A percentile compares a stretch with the other conserved stretches of the same genome.
phyloP scores from a whole-genome alignment of 352 stramenopile genomes.

The Aphanomyces stellatus region DNA sequence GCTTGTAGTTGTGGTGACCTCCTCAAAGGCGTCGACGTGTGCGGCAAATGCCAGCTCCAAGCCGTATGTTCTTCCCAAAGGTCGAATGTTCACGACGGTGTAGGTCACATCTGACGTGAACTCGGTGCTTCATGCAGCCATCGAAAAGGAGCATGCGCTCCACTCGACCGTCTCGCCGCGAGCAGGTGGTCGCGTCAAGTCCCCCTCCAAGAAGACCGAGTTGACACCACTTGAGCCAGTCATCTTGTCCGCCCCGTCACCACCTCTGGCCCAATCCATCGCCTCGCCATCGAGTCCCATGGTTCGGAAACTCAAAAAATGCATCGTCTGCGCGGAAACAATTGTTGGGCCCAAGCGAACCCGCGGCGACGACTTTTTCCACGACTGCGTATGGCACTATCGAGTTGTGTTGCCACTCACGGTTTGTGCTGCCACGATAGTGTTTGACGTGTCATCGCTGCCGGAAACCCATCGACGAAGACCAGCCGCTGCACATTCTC shows the following conservation, averaged over 20 bases:
- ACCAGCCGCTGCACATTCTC: background rate
- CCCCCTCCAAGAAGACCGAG: too few relatives aligned
- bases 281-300: background rate
- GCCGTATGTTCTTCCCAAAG: background rate
- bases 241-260: background rate
- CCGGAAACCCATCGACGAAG: background rate
- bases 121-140: background rate
- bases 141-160: too few relatives aligned
- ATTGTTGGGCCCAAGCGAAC: background rate
- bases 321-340: background rate
- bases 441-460: background rate
- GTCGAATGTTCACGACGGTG: background rate
- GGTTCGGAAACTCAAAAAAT: background rate
- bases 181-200: too few relatives aligned
- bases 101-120: background rate
- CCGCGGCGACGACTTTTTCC: background rate
- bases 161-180: too few relatives aligned
- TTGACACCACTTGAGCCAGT: background rate
- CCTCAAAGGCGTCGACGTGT: background rate
- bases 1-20: conserved; percentile 3
- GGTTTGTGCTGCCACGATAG: background rate
- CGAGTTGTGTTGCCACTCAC: too few relatives aligned
- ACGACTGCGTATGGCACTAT: background rate
- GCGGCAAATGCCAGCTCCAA: background rate
- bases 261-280: background rate